Base-by-base conservation (phyloP, 495 filamentous ascomycete species). In the Alectoria sarmentosa region DNA sequence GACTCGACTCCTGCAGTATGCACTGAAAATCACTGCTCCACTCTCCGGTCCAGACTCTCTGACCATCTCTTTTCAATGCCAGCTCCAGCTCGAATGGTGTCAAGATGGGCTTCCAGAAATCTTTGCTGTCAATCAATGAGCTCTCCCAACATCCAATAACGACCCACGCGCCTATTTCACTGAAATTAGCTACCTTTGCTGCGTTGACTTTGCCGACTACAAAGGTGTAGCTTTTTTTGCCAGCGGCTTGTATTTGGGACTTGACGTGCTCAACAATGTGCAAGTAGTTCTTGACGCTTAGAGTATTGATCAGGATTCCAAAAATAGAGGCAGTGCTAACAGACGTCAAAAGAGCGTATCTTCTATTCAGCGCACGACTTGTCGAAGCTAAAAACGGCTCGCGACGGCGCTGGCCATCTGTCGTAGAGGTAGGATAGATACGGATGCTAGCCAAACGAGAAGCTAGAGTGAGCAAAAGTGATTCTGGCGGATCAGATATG, bases 91-190 rank as follows among this genome's bases (percentile, higher is more conserved):
- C 94, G 71, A 91, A 98, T 4, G 94, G 92, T 15, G 95, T 98
- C 41, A 98, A 83, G 6, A 98, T 83, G 2, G 91, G 90, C 71
- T 83, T 86, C 77, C 83, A 97, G 69, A 94, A 92, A 15, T 90
- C 91, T 67, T 88, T 87, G 66, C 89, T 89, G 68, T 90, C 90
- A 17, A 98, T 84, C 55, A 98, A 77, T 64, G 88, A 88, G 71
- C 93, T 96, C 75, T 98, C 94, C 94, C 95, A 98, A 76, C 94
- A 98, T 14, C 95, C 95, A 49, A 98, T 88, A 1, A 97, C 92
- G 0, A 98, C 92, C 94, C 94, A 98, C 19, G 89, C 95, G 26
- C 90, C 92, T 15, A 98, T 83, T 75, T 98, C 94, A 61, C 86
- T 83, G 74, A 98, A 98, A 75, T 98, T 98, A 30, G 94, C 95